Evolutionary conservation across 192 early-diverging fungal genomes (phyloP).

Genomic region (Coemansia sp.): DNA sequence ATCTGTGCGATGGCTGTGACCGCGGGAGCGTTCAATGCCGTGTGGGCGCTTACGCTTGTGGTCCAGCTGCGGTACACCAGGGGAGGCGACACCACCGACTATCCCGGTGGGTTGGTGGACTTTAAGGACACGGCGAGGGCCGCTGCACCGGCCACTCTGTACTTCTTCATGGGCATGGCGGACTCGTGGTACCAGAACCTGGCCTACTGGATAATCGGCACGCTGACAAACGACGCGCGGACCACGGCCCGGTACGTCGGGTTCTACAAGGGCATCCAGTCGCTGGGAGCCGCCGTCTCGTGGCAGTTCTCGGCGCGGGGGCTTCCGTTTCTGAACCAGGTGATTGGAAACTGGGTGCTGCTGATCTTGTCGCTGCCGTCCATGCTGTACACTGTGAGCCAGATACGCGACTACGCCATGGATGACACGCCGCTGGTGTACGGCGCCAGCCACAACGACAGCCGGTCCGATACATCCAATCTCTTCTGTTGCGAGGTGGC

Average conservation of each 20-base stretch:
- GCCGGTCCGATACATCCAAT: slow-evolving; percentile 11
- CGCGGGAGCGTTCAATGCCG: slow-evolving; percentile 44
- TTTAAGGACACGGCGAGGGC: slow-evolving; percentile 49
- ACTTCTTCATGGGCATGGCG: slow-evolving; percentile 72
- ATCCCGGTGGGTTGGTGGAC: slow-evolving; percentile 38
- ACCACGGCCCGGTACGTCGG: slow-evolving; percentile 69
- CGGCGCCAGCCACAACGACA: slow-evolving; percentile 12
- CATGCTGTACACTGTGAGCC: slow-evolving; percentile 37
- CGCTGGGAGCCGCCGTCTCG: slow-evolving; percentile 65
- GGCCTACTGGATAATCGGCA: slow-evolving; percentile 82
- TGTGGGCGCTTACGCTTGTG: slow-evolving; percentile 63
- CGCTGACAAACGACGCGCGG: slow-evolving; percentile 77
- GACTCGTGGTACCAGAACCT: slow-evolving; percentile 82
- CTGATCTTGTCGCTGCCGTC: slow-evolving; percentile 38
- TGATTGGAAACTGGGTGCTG: slow-evolving; percentile 48
- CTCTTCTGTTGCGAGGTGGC: slow-evolving; percentile 17
- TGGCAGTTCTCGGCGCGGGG: slow-evolving; percentile 65
- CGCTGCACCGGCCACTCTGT: slow-evolving; percentile 62
- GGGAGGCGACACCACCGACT: slow-evolving; percentile 23
- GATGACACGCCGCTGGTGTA: slow-evolving; percentile 31
- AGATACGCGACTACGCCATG: slow-evolving; percentile 38
- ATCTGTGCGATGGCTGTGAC: slow-evolving; percentile 53
- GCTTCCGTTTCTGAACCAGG: slow-evolving; percentile 51
- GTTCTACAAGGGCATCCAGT: slow-evolving; percentile 86
- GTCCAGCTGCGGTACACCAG: slow-evolving; percentile 60